Evolutionary conservation across 2,329 filamentous ascomycete genomes (phyloP), one percentile per base, ranked within the genome.

Genomic region (Pezicula carpinea): DNA sequence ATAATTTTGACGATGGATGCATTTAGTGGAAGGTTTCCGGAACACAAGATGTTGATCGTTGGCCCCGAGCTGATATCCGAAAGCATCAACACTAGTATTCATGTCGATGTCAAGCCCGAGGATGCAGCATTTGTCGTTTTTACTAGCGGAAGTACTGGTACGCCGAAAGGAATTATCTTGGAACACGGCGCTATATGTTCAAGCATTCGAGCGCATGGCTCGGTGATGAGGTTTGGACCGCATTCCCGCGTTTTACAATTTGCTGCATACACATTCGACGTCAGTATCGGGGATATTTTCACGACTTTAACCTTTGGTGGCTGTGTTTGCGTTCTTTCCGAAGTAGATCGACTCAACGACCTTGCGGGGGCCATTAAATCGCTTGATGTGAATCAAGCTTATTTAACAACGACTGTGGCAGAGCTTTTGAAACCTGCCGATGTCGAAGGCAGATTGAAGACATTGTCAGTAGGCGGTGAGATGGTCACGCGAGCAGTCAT

Each of bases 371-470:
- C 43, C 6, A 47, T 56, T 7, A 46, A 49, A 13, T 29, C 33
- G 22, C 23, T 52, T 17, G 15, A 44, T 14, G 44, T 54, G 6
- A 54, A 53, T 18, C 40, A 33, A 11, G 38, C 49, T 6, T 33
- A 43, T 21, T 39, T 56, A 6, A 54, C 53, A 17, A 46, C 53
- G 5, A 53, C 53, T 1, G 46, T 56, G 13, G 52, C 50, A 13
- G 42, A 33, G 22, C 38, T 55, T 7, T 21, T 54, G 4, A 23
- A 38, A 17, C 52, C 53, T n/a, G 29, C 40, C 4, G 39, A 41
- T 8, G 44, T 53, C 8, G 51, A 51, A 15, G 39, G 17, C 26
- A n/a, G n/a, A n/a, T 34, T 55, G 21, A 46, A 35, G 21, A 36
- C 31, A 13, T 23, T 55, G 21, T 40, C 43, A 23, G 18, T 55